Evolutionary conservation across 164 flowering plant species (phyloP).

Genomic region (Cinnamomum micranthum): DNA sequence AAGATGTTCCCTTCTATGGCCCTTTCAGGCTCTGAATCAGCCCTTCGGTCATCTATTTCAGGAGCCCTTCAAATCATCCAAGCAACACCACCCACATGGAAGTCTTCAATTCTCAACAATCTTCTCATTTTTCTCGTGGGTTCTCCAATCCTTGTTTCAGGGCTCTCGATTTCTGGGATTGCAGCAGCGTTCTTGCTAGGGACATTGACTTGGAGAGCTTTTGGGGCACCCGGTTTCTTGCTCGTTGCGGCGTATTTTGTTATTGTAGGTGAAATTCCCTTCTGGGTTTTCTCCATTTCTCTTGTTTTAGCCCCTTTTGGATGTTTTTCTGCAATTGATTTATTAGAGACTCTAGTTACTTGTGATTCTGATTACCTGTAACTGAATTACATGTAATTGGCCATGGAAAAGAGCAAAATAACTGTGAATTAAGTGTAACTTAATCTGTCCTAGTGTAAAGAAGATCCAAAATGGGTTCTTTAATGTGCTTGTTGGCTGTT

Average conservation of each 20-base stretch:
- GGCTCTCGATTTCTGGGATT: constrained; percentile 72
- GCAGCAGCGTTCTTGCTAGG: constrained; percentile 85
- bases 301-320: too few relatives aligned
- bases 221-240: constrained; percentile 71
- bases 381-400: too few relatives aligned
- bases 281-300: constrained; percentile 5
- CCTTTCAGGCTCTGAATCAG: constrained; percentile 8
- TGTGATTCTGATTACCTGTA: too few relatives aligned
- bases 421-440: too few relatives aligned
- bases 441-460: too few relatives aligned
- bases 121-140: constrained; percentile 68
- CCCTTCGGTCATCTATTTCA: constrained; percentile 23
- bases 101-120: constrained; percentile 63
- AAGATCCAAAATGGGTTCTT: too few relatives aligned
- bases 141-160: constrained; percentile 69
- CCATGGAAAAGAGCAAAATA: too few relatives aligned
- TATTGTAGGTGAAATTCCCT: constrained; percentile 42
- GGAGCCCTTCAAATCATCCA: constrained; percentile 37
- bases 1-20: constrained; percentile 13
- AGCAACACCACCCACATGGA: constrained; percentile 75
- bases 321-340: too few relatives aligned
- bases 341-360: too few relatives aligned
- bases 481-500: too few relatives aligned
- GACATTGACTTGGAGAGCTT: constrained; percentile 87
- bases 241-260: constrained; percentile 83